phyloP scores from a whole-genome alignment of 768 basidiomycete species.

The Glaciozyma martinii region DNA sequence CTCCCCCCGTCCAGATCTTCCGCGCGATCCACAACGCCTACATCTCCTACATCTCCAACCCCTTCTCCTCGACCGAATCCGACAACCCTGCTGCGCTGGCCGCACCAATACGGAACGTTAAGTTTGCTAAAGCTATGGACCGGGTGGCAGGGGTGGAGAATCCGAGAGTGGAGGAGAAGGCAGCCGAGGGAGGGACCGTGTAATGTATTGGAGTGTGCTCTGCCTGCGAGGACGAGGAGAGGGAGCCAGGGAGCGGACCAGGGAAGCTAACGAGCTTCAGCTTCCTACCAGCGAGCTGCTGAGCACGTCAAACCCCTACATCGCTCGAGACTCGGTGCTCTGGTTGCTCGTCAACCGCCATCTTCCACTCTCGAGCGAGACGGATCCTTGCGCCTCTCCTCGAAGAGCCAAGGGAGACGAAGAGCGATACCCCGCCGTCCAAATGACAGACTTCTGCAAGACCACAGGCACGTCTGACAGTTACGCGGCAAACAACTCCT shows the following conservation, averaged over 20 bases:
- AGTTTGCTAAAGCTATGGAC: slow-evolving; percentile 62
- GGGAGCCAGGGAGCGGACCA: slow-evolving; percentile 5
- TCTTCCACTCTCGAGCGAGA: slow-evolving; percentile 39
- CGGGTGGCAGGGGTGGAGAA: slow-evolving; percentile 47
- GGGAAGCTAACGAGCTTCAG: neutral
- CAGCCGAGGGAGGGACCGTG: neutral
- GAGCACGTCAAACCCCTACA: too few species aligned
- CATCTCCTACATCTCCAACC: slow-evolving; percentile 71
- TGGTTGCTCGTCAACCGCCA: too few species aligned
- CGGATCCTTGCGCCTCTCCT: neutral
- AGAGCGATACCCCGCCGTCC: slow-evolving; percentile 49
- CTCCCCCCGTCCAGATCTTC: slow-evolving; percentile 54
- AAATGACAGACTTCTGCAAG: slow-evolving; percentile 69
- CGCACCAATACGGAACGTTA: slow-evolving; percentile 53
- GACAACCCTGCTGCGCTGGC: slow-evolving; percentile 49
- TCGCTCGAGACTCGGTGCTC: too few species aligned
- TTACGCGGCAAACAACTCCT: slow-evolving; percentile 63
- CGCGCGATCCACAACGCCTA: slow-evolving; percentile 83
- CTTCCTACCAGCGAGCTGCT: slow-evolving; percentile 5
- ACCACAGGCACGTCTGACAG: slow-evolving; percentile 68
- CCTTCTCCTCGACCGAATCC: slow-evolving; percentile 50
- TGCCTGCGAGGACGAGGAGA: neutral
- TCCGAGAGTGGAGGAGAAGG: neutral
- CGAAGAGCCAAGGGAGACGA: slow-evolving; percentile 33
- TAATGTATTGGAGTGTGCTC: neutral